Percentiles rank a stretch among this genome's conserved stretches.
Conservation (phyloP, 768 basidiomycete species). For the Clathrus columnatus region DNA sequence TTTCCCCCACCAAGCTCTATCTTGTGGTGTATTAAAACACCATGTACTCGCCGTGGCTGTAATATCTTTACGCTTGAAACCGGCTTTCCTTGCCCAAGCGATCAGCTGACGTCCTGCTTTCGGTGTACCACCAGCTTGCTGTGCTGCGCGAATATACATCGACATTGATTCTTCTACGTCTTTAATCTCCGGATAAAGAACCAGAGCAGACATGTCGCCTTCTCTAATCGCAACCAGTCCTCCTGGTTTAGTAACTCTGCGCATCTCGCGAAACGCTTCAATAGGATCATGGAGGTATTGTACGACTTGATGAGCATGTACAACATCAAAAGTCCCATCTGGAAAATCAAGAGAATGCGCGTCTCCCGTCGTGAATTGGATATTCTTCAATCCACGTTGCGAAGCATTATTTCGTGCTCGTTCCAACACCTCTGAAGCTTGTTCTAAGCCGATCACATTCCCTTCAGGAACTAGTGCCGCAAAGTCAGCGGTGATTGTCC, state of each 20-base stretch:
- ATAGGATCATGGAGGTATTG: slow-evolving; percentile 37
- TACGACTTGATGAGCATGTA: slow-evolving; percentile 42
- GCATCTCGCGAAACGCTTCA: slow-evolving; percentile 37
- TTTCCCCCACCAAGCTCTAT: slow-evolving; percentile 30
- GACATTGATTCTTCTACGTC: slow-evolving; percentile 22
- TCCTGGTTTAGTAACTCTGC: slow-evolving; percentile 35
- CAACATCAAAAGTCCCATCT: slow-evolving; percentile 39
- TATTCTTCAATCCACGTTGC: slow-evolving; percentile 26
- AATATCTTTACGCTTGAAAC: slow-evolving; percentile 23
- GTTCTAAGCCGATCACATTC: slow-evolving; percentile 36
- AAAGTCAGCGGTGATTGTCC: slow-evolving; percentile 39
- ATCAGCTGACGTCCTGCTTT: slow-evolving; percentile 30
- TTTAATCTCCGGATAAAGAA: slow-evolving; percentile 28
- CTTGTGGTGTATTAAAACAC: slow-evolving; percentile 30
- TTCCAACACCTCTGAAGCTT: slow-evolving; percentile 25
- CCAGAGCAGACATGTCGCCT: slow-evolving; percentile 26
- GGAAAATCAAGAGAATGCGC: slow-evolving; percentile 27
- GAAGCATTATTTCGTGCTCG: slow-evolving; percentile 26
- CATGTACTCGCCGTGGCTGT: slow-evolving; percentile 24
- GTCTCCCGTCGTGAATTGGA: slow-evolving; percentile 33
- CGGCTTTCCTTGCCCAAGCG: slow-evolving; percentile 30
- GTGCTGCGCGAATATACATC: slow-evolving; percentile 25
- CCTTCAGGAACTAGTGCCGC: slow-evolving; percentile 33
- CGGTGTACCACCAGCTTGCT: slow-evolving; percentile 30
- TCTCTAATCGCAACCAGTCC: slow-evolving; percentile 40